phyloP scores from a whole-genome alignment of 1,139 yeast species.

The Candida sojae region DNA sequence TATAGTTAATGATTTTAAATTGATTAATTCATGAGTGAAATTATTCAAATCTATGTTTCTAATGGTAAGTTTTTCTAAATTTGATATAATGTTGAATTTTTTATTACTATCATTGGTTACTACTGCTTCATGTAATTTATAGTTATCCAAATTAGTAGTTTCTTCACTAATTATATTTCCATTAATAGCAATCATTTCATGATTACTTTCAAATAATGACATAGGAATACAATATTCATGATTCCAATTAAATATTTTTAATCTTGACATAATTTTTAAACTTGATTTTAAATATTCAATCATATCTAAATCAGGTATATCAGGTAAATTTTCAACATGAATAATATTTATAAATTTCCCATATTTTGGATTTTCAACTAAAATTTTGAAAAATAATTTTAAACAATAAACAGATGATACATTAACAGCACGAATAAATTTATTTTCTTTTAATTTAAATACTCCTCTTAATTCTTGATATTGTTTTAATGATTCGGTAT shows the following conservation, averaged over 20 bases:
- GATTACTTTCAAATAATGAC: slow-evolving; percentile 6
- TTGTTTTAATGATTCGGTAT: slow-evolving; percentile 7
- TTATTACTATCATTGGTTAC: not conserved
- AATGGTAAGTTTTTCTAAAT: slow-evolving; percentile 7
- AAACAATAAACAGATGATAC: slow-evolving; percentile 23
- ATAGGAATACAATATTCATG: slow-evolving; percentile 5
- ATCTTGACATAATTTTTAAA: slow-evolving; percentile 21
- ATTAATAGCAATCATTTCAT: slow-evolving; percentile 2
- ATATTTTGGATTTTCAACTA: slow-evolving; percentile 14
- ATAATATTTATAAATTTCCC: slow-evolving; percentile 17
- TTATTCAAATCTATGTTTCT: slow-evolving; percentile 9
- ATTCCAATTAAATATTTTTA: slow-evolving; percentile 26
- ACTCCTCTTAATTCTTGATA: slow-evolving; percentile 6
- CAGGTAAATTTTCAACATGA: slow-evolving; percentile 25
- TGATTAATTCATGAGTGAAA: slow-evolving; percentile 4
- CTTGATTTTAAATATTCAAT: slow-evolving; percentile 17
- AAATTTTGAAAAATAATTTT: slow-evolving; percentile 21
- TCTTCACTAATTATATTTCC: slow-evolving; percentile 8
- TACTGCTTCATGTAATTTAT: slow-evolving; percentile 1
- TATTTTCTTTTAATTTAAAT: slow-evolving; percentile 6
- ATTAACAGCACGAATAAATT: slow-evolving; percentile 8
- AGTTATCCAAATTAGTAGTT: not conserved
- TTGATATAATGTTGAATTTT: not conserved
- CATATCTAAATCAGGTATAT: slow-evolving; percentile 27
- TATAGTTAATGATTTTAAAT: slow-evolving; percentile 9